Percentiles rank a stretch among this genome's conserved stretches.
Conservation (phyloP, 805 yeast species). For the Candida rishiriensis region DNA sequence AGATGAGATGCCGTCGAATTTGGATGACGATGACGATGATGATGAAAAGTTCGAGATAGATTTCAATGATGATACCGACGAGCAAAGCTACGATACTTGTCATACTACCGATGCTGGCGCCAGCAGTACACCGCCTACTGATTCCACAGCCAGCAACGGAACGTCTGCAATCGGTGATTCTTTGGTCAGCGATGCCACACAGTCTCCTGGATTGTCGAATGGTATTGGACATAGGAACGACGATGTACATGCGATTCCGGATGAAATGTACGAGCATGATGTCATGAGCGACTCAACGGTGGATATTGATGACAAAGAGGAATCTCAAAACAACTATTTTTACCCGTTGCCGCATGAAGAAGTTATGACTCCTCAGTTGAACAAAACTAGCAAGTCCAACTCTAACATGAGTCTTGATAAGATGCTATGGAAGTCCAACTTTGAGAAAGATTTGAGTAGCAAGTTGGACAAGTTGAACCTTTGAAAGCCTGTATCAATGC, state of each 20-base stretch:
- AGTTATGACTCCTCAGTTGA: constrained; percentile 15
- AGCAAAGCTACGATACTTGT: background rate
- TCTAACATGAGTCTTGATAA: constrained; percentile 5
- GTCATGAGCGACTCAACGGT: constrained; percentile 36
- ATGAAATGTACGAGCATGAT: background rate
- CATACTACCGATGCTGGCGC: too few relatives aligned
- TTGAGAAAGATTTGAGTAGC: constrained; percentile 7
- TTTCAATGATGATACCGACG: constrained; percentile 23
- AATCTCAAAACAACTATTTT: constrained; percentile 47
- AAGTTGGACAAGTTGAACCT: constrained; percentile 5
- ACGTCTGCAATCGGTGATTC: too few relatives aligned
- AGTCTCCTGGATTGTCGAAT: too few relatives aligned
- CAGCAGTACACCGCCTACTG: too few relatives aligned
- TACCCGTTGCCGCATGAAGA: constrained; percentile 43
- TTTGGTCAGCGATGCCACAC: too few relatives aligned
- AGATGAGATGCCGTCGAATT: background rate
- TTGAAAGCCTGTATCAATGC: too few relatives aligned
- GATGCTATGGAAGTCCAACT: constrained; percentile 2
- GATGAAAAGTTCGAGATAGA: constrained; percentile 27
- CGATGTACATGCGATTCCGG: background rate
- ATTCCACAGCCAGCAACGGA: too few relatives aligned
- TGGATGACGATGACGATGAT: constrained; percentile 12
- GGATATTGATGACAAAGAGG: constrained; percentile 46
- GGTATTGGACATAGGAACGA: too few relatives aligned
- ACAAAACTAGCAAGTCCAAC: constrained; percentile 3